These are phyloP conservation scores for Tetrastigma voinierianum DNA, from an alignment of 164 flowering plant species.

Conservation along the genomic window DNA sequence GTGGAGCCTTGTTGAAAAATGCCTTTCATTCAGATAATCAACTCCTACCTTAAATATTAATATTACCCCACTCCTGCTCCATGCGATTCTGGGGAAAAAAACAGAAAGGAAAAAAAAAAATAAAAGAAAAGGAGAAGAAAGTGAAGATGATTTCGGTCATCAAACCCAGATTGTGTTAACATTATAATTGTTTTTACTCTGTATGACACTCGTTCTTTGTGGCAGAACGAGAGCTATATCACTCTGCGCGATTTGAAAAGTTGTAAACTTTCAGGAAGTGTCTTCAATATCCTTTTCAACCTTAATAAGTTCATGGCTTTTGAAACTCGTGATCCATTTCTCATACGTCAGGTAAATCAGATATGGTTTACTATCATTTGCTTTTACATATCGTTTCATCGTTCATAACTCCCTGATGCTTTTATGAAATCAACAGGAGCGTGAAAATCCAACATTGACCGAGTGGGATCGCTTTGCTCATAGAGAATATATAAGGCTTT, in stretches of 20 bases:
- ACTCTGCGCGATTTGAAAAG: constrained; percentile 79
- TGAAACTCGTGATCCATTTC: constrained; percentile 95
- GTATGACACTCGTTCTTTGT: constrained; percentile 11
- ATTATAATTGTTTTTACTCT: not conserved
- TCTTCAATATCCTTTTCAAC: constrained; percentile 93
- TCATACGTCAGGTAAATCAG: constrained; percentile 83
- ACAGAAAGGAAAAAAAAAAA: too few relatives aligned
- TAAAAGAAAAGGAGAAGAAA: too few relatives aligned
- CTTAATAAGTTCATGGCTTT: constrained; percentile 95
- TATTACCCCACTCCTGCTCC: too few relatives aligned
- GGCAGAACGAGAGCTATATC: constrained; percentile 69
- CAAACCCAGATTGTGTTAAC: not conserved
- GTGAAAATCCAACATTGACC: constrained; percentile 91
- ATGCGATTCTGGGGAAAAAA: too few relatives aligned
- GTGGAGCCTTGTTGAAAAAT: too few relatives aligned
- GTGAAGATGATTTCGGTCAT: not conserved
- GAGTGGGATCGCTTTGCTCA: constrained; percentile 99
- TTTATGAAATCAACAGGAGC: constrained; percentile 58
- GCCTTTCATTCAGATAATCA: too few relatives aligned
- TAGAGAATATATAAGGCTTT: constrained; percentile 91
- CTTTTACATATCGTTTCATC: not conserved
- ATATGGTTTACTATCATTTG: too few relatives aligned
- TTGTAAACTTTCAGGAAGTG: constrained; percentile 82
- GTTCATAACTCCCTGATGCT: not conserved
- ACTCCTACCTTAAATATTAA: too few relatives aligned